Evolutionary conservation across 768 basidiomycete species (phyloP), one percentile per base, ranked within the genome.

Genomic region (Obba rivulosa): DNA sequence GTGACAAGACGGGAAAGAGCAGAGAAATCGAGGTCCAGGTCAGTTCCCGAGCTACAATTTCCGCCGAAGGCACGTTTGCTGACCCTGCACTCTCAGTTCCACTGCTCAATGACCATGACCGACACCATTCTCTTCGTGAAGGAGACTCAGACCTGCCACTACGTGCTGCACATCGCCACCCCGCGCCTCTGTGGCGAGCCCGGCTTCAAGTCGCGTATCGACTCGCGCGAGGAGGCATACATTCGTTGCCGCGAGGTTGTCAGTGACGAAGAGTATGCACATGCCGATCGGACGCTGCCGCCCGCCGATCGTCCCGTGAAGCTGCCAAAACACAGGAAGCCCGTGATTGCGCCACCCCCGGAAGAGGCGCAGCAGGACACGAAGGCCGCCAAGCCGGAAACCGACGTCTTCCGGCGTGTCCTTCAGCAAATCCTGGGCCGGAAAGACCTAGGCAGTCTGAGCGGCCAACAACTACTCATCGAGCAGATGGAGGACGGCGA

Each of bases 21-120:
- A 84, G 96, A 52, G 90, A 92, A 71, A 85, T 94, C 37, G 94
- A 99, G 75, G 85, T 99, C 25, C 96, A 99, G 82, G 92, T 87
- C 54, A 56, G 78, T 66, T 31, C 52, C 49, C 35, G 11, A 3
- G 21, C 20, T 14, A 17, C 10, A 7, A 18, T 23, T 20, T 17
- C 21, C 41, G 31, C 20, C 41, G 42, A 34, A n/a, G 24, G 22
- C 38, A 31, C 48, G 40, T 46, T 48, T 38, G 31, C 53, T 48
- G 35, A 51, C 63, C 10, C 42, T n/a, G 34, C 48, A 34, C 45
- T 40, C 18, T 16, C 53, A 94, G 89, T 94, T 92, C 64, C 93
- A 97, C 67, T 97, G 93, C 67, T 91, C 91, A 53, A 91, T 92
- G 89, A 87, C 88, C 45, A 91, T 88, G 73, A 81, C 88, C 36